Percentiles rank a stretch among this genome's conserved stretches.
phyloP scores from a whole-genome alignment of 768 basidiomycete species.

The Lactarius akahatsu region DNA sequence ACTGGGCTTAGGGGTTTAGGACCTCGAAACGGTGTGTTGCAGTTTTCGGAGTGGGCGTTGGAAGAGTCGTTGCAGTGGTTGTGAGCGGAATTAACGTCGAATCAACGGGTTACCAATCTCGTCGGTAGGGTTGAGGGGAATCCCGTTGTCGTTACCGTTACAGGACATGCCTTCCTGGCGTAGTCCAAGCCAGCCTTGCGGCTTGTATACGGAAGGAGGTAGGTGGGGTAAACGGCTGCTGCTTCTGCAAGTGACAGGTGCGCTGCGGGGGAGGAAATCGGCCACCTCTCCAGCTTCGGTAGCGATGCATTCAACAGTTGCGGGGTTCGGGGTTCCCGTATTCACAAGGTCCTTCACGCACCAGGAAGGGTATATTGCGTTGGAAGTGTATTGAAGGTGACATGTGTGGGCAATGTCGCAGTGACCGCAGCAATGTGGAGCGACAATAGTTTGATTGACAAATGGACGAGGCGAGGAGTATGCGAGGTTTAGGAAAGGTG shows the following conservation, averaged over 20 bases:
- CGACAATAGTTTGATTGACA: not conserved
- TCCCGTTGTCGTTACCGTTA: not conserved
- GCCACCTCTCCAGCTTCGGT: not conserved
- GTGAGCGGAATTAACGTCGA: not conserved
- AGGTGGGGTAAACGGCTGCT: not conserved
- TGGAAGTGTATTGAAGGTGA: not conserved
- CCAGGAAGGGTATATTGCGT: not conserved
- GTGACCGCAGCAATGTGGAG: conserved; percentile 1
- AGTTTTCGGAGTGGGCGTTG: not conserved
- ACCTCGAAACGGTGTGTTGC: not conserved
- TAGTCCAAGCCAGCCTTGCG: not conserved
- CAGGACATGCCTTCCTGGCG: not conserved
- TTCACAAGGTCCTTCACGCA: not conserved
- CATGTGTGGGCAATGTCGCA: conserved; percentile 1
- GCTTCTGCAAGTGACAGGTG: not conserved
- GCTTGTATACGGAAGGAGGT: not conserved
- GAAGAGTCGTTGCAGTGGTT: not conserved
- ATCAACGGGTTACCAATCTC: not conserved
- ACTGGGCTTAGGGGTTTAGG: not conserved
- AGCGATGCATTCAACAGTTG: not conserved
- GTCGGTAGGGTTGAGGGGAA: not conserved
- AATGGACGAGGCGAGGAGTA: conserved; percentile 15
- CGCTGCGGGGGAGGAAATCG: not conserved
- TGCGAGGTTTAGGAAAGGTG: conserved; percentile 12
- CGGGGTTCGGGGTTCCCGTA: not conserved